Conservation (phyloP, 495 filamentous ascomycete genomes). For the Aspergillus coremiiformis region DNA sequence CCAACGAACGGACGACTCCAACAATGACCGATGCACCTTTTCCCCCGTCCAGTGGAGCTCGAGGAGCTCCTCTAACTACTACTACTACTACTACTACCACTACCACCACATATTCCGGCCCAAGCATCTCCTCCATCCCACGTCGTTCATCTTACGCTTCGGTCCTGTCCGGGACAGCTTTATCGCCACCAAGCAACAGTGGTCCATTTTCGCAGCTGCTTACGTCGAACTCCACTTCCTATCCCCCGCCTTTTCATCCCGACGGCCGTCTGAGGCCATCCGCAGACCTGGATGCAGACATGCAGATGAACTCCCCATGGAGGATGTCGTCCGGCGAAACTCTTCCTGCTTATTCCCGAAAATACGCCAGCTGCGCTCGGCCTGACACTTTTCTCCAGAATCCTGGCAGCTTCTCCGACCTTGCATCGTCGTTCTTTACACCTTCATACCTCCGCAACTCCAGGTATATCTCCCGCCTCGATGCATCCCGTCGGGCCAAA, state of each 20-base stretch:
- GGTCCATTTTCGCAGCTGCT: slow-evolving; percentile 54
- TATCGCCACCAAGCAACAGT: slow-evolving; percentile 35
- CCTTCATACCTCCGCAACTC: slow-evolving; percentile 77
- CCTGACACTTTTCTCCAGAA: slow-evolving; percentile 25
- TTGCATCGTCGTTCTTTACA: slow-evolving; percentile 51
- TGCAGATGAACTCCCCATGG: slow-evolving; percentile 39
- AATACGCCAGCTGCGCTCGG: slow-evolving; percentile 46
- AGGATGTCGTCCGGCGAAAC: slow-evolving; percentile 29
- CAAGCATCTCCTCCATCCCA: slow-evolving; percentile 37
- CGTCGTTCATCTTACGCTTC: slow-evolving; percentile 71
- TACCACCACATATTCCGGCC: slow-evolving; percentile 25
- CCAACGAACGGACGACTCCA: slow-evolving; percentile 12
- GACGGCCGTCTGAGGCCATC: slow-evolving; percentile 30
- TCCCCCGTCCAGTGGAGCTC: slow-evolving; percentile 43
- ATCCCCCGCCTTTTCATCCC: slow-evolving; percentile 30
- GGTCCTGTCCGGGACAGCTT: slow-evolving; percentile 62
- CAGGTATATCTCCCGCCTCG: slow-evolving; percentile 66
- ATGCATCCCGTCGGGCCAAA: slow-evolving; percentile 59
- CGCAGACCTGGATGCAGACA: slow-evolving; percentile 41
- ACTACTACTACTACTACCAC: no score
- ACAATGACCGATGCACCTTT: slow-evolving; percentile 42
- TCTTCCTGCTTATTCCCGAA: slow-evolving; percentile 53
- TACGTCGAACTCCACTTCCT: slow-evolving; percentile 41
- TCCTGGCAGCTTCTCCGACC: slow-evolving; percentile 22
- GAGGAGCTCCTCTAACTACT: slow-evolving; percentile 32